Evolutionary conservation across 257 asterid species (phyloP).

Genomic region (Oldenlandia corymbosa): DNA sequence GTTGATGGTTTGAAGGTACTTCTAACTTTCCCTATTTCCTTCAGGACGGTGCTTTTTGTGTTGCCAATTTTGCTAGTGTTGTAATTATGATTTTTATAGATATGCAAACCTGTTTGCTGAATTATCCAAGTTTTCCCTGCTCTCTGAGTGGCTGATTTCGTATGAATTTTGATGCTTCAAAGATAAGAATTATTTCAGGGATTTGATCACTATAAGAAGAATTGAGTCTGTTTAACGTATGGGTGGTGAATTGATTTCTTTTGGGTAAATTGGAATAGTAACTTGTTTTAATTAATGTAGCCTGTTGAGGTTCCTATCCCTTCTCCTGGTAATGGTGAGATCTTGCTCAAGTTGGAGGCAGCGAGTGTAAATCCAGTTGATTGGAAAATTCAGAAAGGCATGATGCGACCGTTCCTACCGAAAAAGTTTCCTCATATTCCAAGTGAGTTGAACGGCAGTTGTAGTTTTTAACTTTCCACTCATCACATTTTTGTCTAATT

Average conservation of each 20-base stretch:
- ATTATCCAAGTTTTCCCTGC: no score
- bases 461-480: no score
- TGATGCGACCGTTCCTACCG: slow-evolving; percentile 41
- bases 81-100: no score
- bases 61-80: background rate
- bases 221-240: no score
- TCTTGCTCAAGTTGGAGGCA: slow-evolving; percentile 65
- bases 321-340: slow-evolving; percentile 46
- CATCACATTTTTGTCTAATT: no score
- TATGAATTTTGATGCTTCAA: background rate
- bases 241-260: no score
- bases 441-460: slow-evolving; percentile 29
- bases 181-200: background rate
- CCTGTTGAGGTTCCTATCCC: slow-evolving; percentile 64
- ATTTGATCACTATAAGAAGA: background rate
- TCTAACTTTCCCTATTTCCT: background rate
- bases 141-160: background rate
- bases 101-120: background rate
- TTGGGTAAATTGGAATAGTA: background rate
- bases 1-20: slow-evolving; percentile 66
- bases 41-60: no score
- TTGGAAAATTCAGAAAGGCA: slow-evolving; percentile 61
- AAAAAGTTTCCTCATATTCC: slow-evolving; percentile 49
- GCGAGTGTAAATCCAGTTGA: slow-evolving; percentile 62
- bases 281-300: slow-evolving; percentile 34